Base-by-base conservation (phyloP, 2,329 filamentous ascomycete species). In the Monosporascus sp. region DNA sequence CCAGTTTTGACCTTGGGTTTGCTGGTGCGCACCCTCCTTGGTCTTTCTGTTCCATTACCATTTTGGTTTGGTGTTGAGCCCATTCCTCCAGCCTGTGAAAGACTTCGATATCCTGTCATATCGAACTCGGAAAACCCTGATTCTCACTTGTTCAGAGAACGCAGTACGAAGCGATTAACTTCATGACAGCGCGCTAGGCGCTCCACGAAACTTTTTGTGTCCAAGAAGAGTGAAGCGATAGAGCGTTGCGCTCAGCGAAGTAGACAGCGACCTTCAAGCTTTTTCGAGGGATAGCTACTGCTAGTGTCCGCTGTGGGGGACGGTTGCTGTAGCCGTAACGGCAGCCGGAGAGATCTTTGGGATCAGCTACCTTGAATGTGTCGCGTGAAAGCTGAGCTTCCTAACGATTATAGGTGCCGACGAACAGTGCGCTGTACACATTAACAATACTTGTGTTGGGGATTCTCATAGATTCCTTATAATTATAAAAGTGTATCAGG, bases 1-100 rank as follows among this genome's bases (percentile, higher is more conserved):
- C 83, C 83, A 1, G 83, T 86, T 71, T 84, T 85, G 57, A 85
- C 83, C 65, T 86, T 85, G 15, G 80, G 79, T 58, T 74, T 79
- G 65, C 80, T 83, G 27, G 72, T 77, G 51, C 80, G 73, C 15
- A 71, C 71, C 50, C 78, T 73, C 62, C 74, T 80, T 37, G 65
- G 64, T 44, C 65, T 68, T 47, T 62, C 64, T 34, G 60, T 54
- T 34, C 59, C 60, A 46, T 66, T 61, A 48, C 57, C 61, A 27
- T 46, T 25, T 17, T 46, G 42, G 42, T 25, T n/a, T 25, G 58
- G 53, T 25, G 55, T 48, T 11, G 49, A 24, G 49, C 53, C 49
- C 47, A 52, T 7, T 22, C 48, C 18, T 45, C 49, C 50, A 38
- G 53, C 42, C 20, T 50, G 54, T 27, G 54, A 38, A 45, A 48